Base-by-base conservation (phyloP, 306 rosid genomes). In the Vicia sativa region DNA sequence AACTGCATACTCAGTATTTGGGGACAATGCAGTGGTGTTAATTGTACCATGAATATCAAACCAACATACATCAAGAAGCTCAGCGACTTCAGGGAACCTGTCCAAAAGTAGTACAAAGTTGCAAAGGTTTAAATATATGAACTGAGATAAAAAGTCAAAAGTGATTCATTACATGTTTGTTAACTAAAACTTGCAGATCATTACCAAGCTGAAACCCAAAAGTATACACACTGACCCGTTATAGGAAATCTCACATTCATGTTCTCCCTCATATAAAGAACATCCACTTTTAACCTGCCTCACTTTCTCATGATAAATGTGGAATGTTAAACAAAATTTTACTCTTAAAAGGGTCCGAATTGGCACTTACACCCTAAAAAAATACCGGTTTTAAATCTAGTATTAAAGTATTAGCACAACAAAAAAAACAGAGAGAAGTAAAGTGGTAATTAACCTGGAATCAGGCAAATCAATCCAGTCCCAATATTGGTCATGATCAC, bases 1-100 rank as follows among this genome's bases (percentile, higher is more conserved):
- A 19, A 84, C 87, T 11, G 85, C 69, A 62, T 86, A 88, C 7
- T 53, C 12, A 6, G 97, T 91, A n/a, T 68, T 42, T 18, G 87
- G 80, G 29, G 95, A 88, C 53, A 86, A 49, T 64, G 61, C 76
- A 11, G 37, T 2, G 9, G 75, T 72, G 34, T 62, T 84, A 13
- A 88, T 78, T 80, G 23, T 72, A 65, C 95, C 95, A 1, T 80
- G 75, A 48, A 91, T 83, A 68, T 84, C 95, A 49, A 91, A 72
- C 92, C 95, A 86, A n/a, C 89, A 88, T 26, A 91, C 95, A 4
- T 21, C 2, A 9, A 9, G 6, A 35, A 91, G 91, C 72, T 69
- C 71, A 3, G 86, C 95, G 34, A 84, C 82, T 83, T 88, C 91
- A 21, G 69, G 78, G 59, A 91, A 91, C 84, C 95, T 88, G 74